Evolutionary conservation across 2,329 filamentous ascomycete species (phyloP).

Genomic region (Xylariaceae sp.): DNA sequence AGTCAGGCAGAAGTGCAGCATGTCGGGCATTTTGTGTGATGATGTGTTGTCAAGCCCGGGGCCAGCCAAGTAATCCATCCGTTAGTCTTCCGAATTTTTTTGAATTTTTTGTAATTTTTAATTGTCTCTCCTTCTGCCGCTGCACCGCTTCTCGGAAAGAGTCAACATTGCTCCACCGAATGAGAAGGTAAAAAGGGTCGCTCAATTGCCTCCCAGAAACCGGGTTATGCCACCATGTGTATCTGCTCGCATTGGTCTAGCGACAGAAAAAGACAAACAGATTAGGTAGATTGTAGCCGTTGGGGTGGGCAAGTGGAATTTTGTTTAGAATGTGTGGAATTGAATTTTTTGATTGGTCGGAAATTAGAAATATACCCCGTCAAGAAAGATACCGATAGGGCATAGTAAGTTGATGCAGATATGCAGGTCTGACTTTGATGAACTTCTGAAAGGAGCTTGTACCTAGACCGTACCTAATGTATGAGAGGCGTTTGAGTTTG

Average conservation of each 20-base stretch:
- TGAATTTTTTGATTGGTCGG: constrained; percentile 34
- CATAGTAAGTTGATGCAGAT: constrained; percentile 6
- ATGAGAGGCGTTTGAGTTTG: no score
- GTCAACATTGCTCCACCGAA: no score
- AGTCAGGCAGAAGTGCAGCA: constrained; percentile 47
- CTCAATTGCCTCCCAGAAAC: no score
- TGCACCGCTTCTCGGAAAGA: no score
- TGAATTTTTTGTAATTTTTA: constrained; percentile 7
- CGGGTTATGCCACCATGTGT: no score
- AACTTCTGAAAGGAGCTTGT: no score
- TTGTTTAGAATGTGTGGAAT: constrained; percentile 13
- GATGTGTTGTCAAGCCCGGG: constrained; percentile 49
- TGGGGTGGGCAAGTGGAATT: constrained; percentile 16
- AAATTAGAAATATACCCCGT: constrained; percentile 24
- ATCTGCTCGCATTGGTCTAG: no score
- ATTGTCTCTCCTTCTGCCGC: no score
- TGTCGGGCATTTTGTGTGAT: constrained; percentile 41
- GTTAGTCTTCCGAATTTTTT: constrained; percentile 10
- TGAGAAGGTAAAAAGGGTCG: no score
- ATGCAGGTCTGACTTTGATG: constrained; percentile 8
- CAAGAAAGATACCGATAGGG: constrained; percentile 3
- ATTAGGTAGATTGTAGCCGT: no score
- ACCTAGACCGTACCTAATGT: no score
- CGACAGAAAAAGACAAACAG: no score
- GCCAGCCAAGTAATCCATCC: constrained; percentile 19